These are phyloP conservation scores for Colletotrichum coccodes DNA, from an alignment of 2,329 filamentous ascomycete genomes.

Conservation along the genomic window DNA sequence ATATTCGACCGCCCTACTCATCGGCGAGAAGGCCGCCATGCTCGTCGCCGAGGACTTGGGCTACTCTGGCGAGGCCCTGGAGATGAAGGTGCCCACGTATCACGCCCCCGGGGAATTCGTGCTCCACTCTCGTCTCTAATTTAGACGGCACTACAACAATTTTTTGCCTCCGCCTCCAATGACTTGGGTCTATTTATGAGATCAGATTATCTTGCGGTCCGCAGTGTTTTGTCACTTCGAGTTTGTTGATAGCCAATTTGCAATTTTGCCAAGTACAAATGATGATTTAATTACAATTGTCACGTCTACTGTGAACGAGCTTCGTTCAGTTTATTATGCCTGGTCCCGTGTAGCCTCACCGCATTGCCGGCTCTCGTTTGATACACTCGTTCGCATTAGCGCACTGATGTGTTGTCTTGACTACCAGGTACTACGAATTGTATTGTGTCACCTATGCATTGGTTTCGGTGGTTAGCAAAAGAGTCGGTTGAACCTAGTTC, in stretches of 20 bases:
- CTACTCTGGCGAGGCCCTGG: conserved; percentile 76
- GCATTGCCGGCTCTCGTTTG: too few relatives aligned
- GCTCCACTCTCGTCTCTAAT: conserved; percentile 52
- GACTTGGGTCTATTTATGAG: conserved; percentile 3
- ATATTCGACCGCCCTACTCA: conserved; percentile 76
- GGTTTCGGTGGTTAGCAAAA: too few relatives aligned
- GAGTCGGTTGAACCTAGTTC: too few relatives aligned
- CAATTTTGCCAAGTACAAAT: not conserved
- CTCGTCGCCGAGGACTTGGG: conserved; percentile 79
- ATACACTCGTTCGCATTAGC: too few relatives aligned
- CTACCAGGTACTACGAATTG: too few relatives aligned
- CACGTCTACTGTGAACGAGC: too few relatives aligned
- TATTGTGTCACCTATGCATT: too few relatives aligned
- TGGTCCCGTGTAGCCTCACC: too few relatives aligned
- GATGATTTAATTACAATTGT: not conserved
- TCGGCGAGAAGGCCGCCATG: conserved; percentile 79
- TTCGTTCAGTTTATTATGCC: not conserved
- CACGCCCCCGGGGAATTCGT: conserved; percentile 62
- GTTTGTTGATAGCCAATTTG: not conserved
- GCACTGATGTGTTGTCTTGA: too few relatives aligned
- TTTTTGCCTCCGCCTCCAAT: conserved; percentile 4
- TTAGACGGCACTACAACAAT: not conserved
- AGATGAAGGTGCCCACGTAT: conserved; percentile 80
- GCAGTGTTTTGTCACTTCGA: not conserved
- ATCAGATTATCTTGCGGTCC: conserved; percentile 7